Base-by-base conservation (phyloP, 768 basidiomycete species). In the Amanita rimosa region DNA sequence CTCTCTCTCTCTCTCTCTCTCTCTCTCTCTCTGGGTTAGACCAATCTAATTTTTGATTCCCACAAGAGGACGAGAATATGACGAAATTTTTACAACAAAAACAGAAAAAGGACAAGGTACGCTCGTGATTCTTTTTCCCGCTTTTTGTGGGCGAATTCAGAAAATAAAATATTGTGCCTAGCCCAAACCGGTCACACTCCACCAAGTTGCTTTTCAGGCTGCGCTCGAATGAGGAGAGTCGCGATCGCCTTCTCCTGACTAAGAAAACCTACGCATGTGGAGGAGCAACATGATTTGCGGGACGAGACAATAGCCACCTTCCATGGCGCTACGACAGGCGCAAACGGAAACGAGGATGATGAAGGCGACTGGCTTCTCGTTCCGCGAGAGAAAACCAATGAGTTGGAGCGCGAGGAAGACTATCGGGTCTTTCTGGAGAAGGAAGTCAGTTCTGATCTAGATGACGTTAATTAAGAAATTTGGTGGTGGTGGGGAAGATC, bases 261-360 rank as follows among this genome's bases (percentile, higher is more conserved):
- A 0, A 66, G 71, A 31, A 63, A 65, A 3, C 57, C 65, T n/a
- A 86, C 93, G 0, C 83, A 93, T 56, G 79, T 75, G 3, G 74
- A 91, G 62, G 91, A 94, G 59, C 87, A 95, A 62, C 67, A 65
- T 1, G 70, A 66, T 0, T 74, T 99, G 17, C 81, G 85, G 11
- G 69, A 75, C 31, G 93, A 96, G 62, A 92, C 88, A 0, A 87
- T 90, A 19, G 73, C 80, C 0, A 94, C 86, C 0, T 97, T 99
- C 64, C 82, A 86, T 49, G 49, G 54, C 24, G 68, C 68, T 19
- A 55, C 66, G 3, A 60, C 60, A 0, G 69, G 68, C 10, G 59
- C 64, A 9, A 62, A 57, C 3, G 63, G 58, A 1, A 69, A 67
- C 11, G 59, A 63, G 2, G 64, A 59, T 29, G 73, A 68, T 10